Base-by-base conservation (phyloP, 805 yeast species). In the Ogataea zsoltii region DNA sequence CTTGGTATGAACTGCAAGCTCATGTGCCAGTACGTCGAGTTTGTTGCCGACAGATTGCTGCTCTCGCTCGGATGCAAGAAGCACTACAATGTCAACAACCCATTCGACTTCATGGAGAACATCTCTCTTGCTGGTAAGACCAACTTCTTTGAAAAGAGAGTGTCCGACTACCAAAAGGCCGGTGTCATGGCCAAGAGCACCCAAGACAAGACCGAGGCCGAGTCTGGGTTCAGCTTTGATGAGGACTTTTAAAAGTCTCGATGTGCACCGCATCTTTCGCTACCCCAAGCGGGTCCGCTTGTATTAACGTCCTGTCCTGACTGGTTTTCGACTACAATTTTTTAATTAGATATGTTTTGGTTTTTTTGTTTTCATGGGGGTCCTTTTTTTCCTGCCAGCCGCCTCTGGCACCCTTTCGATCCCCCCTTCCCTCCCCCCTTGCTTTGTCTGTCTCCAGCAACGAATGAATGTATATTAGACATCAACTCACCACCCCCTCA, bases 101-200 rank as follows among this genome's bases (percentile, higher is more conserved):
- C 99, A 69, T 92, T 92, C 68, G 99, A 92, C 71, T 92, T 92
- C 67, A 92, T 92, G 99, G 99, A 92, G 77, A 92, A 94, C 77
- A 92, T 92, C 63, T 92, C 98, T 7, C 81, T 92, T 60, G 96
- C 97, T 48, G 99, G 99, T 72, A 92, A 92, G 82, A 92, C 99
- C 61, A 92, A 94, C 78, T 92, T 92, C 82, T 92, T 92, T 66
- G 99, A 92, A 79, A 92, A 92, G 82, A 87, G 99, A 75, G 99
- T 92, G 47, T 87, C 96, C 48, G 99, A 92, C 72, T 92, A 92
- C 75, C 99, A 92, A 75, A 94, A 92, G 76, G 98, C 99, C 48
- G 98, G 99, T 76, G 99, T 92, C 63, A 92, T 92, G 94, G 92
- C 96, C 56, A 79, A 81, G 58, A 66, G 74, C 50, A 65, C 67